Percentiles rank a stretch among this genome's conserved stretches.
Evolutionary conservation across 2,329 filamentous ascomycete genomes (phyloP).

Genomic region (Podosphaera aphanis): DNA sequence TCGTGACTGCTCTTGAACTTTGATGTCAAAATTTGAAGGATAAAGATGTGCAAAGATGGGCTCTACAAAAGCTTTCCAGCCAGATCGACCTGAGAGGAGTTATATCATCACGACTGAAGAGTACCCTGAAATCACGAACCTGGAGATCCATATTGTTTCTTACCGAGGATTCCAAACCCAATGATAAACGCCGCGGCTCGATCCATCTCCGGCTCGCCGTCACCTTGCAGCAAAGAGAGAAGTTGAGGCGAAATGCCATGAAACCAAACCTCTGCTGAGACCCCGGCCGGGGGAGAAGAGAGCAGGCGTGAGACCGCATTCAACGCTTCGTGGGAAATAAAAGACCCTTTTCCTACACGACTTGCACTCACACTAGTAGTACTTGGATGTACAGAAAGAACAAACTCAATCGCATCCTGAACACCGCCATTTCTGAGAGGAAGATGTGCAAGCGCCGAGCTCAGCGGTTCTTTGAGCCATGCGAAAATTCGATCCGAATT

Average conservation of each 20-base stretch:
- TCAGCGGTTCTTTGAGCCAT: slow-evolving; percentile 35
- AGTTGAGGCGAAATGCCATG: slow-evolving; percentile 35
- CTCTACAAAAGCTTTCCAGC: slow-evolving; percentile 37
- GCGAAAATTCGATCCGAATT: slow-evolving; percentile 33
- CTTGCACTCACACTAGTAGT: slow-evolving; percentile 7
- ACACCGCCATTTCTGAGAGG: slow-evolving; percentile 41
- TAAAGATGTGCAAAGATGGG: slow-evolving; percentile 31
- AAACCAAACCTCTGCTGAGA: slow-evolving; percentile 35
- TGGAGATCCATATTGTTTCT: slow-evolving; percentile 37
- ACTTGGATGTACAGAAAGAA: slow-evolving; percentile 41
- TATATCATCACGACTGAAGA: slow-evolving; percentile 1
- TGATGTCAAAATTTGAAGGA: slow-evolving; percentile 11
- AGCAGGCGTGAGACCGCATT: slow-evolving; percentile 38
- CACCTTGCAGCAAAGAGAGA: slow-evolving; percentile 34
- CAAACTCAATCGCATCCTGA: slow-evolving; percentile 43
- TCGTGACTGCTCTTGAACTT: neutral
- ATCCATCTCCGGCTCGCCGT: slow-evolving; percentile 30
- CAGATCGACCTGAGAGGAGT: slow-evolving; percentile 23
- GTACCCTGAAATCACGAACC: slow-evolving; percentile 18
- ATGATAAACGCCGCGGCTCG: slow-evolving; percentile 38
- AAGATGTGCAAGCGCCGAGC: slow-evolving; percentile 32
- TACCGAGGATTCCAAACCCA: slow-evolving; percentile 42
- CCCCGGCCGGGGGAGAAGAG: slow-evolving; percentile 30
- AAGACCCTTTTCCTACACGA: slow-evolving; percentile 25
- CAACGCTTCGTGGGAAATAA: slow-evolving; percentile 45